Evolutionary conservation across 345 rosid genomes (phyloP).

Genomic region (Pelargonium nanum): DNA sequence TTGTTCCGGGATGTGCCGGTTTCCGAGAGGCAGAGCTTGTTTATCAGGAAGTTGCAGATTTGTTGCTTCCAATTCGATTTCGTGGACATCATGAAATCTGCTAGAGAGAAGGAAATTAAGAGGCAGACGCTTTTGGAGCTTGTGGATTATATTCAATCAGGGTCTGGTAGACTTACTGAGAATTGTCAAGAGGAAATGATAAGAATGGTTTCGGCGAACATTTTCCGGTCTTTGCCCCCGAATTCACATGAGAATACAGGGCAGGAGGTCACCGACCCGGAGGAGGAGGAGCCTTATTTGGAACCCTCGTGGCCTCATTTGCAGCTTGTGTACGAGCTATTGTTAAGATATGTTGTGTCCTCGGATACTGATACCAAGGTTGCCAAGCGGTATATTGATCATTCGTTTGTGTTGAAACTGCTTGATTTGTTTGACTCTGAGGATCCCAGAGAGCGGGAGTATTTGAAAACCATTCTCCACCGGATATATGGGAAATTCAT

Average conservation of each 20-base stretch:
- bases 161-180: conserved; percentile 37
- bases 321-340: conserved; percentile 42
- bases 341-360: conserved; percentile 34
- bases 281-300: conserved; percentile 41
- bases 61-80: conserved; percentile 45
- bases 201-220: conserved; percentile 33
- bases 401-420: conserved; percentile 42
- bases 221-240: conserved; percentile 47
- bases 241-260: conserved; percentile 40
- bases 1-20: conserved; percentile 34
- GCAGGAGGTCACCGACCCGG: conserved; percentile 35
- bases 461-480: conserved; percentile 40
- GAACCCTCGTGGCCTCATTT: conserved; percentile 47
- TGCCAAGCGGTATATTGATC: conserved; percentile 46
- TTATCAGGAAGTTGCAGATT: conserved; percentile 35
- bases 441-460: conserved; percentile 45
- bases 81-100: conserved; percentile 16
- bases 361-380: conserved; percentile 44
- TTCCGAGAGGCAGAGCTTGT: conserved; percentile 29
- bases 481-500: conserved; percentile 44
- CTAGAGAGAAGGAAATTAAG: conserved; percentile 44
- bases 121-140: conserved; percentile 38
- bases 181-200: conserved; percentile 40
- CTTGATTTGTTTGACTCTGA: conserved; percentile 44
- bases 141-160: conserved; percentile 44